phyloP scores from a whole-genome alignment of 768 basidiomycete species.

The Mycena filopes region DNA sequence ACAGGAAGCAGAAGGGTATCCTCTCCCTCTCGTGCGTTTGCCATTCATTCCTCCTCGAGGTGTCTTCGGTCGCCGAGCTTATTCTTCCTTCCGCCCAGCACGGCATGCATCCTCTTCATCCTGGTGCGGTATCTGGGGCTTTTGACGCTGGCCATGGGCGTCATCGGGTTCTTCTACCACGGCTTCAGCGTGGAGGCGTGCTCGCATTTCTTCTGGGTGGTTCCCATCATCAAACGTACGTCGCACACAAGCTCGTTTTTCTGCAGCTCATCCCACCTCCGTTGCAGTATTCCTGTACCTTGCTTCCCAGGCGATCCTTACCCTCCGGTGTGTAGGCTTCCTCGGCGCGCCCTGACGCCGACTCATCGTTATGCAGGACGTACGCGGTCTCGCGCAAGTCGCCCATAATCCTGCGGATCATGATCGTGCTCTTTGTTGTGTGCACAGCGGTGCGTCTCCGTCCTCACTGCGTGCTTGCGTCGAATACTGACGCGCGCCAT shows the following conservation, averaged over 20 bases:
- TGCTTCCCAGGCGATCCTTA: constrained; percentile 23
- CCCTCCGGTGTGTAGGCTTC: constrained; percentile 21
- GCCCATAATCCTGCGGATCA: not conserved
- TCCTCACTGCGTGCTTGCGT: too few species aligned
- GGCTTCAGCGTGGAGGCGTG: constrained; percentile 10
- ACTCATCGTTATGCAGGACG: constrained; percentile 7
- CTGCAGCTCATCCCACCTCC: not conserved
- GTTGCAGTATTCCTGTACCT: constrained; percentile 17
- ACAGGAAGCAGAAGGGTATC: constrained; percentile 15
- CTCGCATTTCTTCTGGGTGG: constrained; percentile 10
- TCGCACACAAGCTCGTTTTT: not conserved
- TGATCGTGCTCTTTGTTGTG: constrained; percentile 5
- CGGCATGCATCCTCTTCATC: constrained; percentile 30
- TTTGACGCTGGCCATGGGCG: constrained; percentile 9
- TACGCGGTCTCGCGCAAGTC: constrained; percentile 29
- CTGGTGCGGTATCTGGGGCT: constrained; percentile 30
- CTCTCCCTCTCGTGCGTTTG: constrained; percentile 16
- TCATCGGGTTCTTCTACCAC: constrained; percentile 27
- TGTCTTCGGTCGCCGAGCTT: not conserved
- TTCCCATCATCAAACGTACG: constrained; percentile 25
- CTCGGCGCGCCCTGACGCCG: too few species aligned
- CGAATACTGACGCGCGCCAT: too few species aligned
- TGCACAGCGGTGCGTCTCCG: not conserved
- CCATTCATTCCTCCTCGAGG: too few species aligned
- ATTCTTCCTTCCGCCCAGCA: not conserved